These are phyloP conservation scores for Ustilago trichophora DNA, from an alignment of 1,284 basidiomycete genomes.

Conservation along the genomic window DNA sequence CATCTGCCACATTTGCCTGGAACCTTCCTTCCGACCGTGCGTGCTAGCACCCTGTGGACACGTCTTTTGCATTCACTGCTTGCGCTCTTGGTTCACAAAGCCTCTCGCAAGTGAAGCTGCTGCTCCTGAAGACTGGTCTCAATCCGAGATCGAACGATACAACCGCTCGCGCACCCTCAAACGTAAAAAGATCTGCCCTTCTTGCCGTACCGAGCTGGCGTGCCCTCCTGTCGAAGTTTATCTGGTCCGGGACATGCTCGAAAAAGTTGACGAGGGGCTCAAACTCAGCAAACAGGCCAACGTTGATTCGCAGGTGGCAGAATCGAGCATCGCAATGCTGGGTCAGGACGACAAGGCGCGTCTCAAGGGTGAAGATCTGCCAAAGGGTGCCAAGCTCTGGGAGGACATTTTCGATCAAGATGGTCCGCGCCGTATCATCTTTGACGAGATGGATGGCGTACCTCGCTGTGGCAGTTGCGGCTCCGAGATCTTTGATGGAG, in stretches of 20 bases:
- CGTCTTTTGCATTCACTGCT: constrained; percentile 60
- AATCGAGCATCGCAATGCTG: constrained; percentile 28
- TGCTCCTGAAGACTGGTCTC: constrained; percentile 17
- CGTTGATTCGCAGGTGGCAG: constrained; percentile 21
- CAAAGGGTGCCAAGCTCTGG: constrained; percentile 44
- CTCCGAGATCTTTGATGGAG: constrained; percentile 55
- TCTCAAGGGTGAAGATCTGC: constrained; percentile 37
- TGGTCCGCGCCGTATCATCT: constrained; percentile 46
- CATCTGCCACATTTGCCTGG: constrained; percentile 55
- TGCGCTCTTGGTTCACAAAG: constrained; percentile 60
- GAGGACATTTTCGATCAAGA: constrained; percentile 44
- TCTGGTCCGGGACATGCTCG: constrained; percentile 54
- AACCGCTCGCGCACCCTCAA: constrained; percentile 36
- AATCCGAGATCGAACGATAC: constrained; percentile 6
- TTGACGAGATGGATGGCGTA: constrained; percentile 57
- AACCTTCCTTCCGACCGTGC: constrained; percentile 53
- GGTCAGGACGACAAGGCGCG: constrained; percentile 30
- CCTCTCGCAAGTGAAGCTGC: constrained; percentile 35
- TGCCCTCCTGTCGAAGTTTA: constrained; percentile 59
- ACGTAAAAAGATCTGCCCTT: constrained; percentile 61
- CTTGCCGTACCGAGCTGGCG: constrained; percentile 55
- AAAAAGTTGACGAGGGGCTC: constrained; percentile 39
- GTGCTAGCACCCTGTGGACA: constrained; percentile 62
- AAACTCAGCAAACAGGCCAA: constrained; percentile 16
- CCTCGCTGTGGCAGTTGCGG: constrained; percentile 57